Evolutionary conservation across 352 stramenopile genomes (phyloP).

Genomic region (Phytopythium oedochilum): DNA sequence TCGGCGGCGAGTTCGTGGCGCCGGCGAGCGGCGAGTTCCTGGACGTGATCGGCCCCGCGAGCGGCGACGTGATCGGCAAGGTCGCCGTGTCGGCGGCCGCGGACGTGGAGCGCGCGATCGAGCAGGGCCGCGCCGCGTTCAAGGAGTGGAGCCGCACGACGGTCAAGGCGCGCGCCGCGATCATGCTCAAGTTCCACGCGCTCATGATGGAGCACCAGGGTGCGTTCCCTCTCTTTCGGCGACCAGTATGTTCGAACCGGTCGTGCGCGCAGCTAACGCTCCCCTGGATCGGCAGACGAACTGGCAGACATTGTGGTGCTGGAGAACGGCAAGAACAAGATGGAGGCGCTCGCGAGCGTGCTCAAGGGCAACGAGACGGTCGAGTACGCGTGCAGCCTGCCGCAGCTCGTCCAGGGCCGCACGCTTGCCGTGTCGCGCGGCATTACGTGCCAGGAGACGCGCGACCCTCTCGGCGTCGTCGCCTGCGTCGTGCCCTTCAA

Average conservation of each 20-base stretch:
- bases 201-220: constrained; percentile 87
- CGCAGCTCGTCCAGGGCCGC: constrained; percentile 89
- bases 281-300: constrained; percentile 39
- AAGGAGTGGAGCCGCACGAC: constrained; percentile 88
- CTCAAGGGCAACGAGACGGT: constrained; percentile 98
- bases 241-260: background rate
- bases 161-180: constrained; percentile 92
- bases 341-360: constrained; percentile 95
- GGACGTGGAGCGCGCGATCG: constrained; percentile 89
- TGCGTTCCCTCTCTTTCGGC: background rate
- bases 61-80: constrained; percentile 61
- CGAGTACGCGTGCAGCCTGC: constrained; percentile 94
- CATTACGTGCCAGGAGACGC: constrained; percentile 92
- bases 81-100: constrained; percentile 70
- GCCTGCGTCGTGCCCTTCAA: constrained; percentile 96
- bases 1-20: constrained; percentile 56
- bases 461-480: constrained; percentile 92
- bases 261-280: background rate
- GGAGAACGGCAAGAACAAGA: constrained; percentile 98
- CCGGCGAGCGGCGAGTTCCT: constrained; percentile 36
- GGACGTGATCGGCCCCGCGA: constrained; percentile 64
- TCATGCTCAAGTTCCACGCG: constrained; percentile 96
- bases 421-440: constrained; percentile 80
- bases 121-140: constrained; percentile 80
- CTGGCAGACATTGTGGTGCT: constrained; percentile 92